Evolutionary conservation across 441 rosid species (phyloP), one percentile per base, ranked within the genome.

Genomic region (Adansonia gregorii): DNA sequence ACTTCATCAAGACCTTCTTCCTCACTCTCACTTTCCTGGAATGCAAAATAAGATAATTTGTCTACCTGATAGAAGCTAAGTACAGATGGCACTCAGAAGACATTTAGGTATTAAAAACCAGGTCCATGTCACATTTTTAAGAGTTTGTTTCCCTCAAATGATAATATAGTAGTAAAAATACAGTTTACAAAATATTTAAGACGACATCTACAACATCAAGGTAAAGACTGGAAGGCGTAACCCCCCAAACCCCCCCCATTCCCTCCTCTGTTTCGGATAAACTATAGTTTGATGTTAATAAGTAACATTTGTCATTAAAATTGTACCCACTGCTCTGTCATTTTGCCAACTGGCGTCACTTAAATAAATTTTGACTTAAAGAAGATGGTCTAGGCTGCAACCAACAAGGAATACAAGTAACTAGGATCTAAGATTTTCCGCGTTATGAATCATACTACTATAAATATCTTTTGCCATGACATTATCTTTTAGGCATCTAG

Each of bases 11-110:
- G 82, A 69, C 81, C 84, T 69, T 90, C 93, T 51, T 83, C 91
- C 58, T 89, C 95, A 61, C 87, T 89, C 41, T 86, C 92, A 80
- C 89, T 86, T 76, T 85, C 94, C 96, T 92, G 86, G 2, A 79
- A 80, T 17, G 49, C 14, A 74, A 55, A 56, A 63, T 71, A 52
- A 60, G 43, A 51, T 12, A 52, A 15, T 55, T 10, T 3, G 68
- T 58, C 39, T 6, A 46, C 60, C 20, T 6, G 22, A 76, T 55
- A 14, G 24, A 22, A 58, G 46, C 51, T 54, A 20, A 31, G 54
- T 61, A 41, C 46, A 1, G 46, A 55, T 56, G 61, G 64, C 67
- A 55, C 59, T 45, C 73, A n/a, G 3, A 65, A 76, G 54, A 27
- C 8, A 43, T 79, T 46, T 59, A 35, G 49, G 59, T 8, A 11